Conservation (phyloP, 805 yeast species). For the Yarrowia sp. region DNA sequence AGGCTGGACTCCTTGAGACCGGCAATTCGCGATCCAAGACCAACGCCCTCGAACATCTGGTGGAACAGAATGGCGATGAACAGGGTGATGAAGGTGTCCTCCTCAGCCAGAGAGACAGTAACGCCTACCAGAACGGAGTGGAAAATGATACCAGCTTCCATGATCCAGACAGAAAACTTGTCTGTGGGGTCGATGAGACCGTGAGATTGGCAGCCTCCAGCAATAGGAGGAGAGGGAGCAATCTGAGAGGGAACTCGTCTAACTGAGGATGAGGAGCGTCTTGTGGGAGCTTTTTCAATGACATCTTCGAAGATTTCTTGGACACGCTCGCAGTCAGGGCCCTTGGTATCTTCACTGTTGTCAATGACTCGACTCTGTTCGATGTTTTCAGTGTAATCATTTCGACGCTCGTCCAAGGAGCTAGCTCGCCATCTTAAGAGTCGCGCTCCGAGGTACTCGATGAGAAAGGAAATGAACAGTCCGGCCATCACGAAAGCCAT, state of each 20-base stretch:
- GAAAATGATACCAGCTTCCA: slow-evolving; percentile 78
- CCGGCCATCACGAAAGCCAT: slow-evolving; percentile 48
- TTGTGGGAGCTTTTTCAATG: background rate
- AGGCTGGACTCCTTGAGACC: slow-evolving; percentile 46
- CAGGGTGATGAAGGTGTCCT: slow-evolving; percentile 66
- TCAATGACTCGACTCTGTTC: background rate
- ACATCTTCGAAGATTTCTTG: slow-evolving; percentile 3
- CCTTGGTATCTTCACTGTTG: background rate
- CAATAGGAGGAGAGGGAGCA: background rate
- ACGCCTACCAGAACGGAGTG: slow-evolving; percentile 83
- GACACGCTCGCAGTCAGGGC: background rate
- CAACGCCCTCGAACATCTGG: slow-evolving; percentile 84
- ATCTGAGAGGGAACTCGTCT: background rate
- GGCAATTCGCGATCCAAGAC: slow-evolving; percentile 77
- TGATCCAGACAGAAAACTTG: slow-evolving; percentile 27
- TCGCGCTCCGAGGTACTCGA: slow-evolving; percentile 49
- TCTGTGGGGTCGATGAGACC: slow-evolving; percentile 28
- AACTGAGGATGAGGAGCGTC: background rate
- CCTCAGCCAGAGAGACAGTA: slow-evolving; percentile 73
- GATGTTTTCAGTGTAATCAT: background rate
- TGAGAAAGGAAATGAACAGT: slow-evolving; percentile 50
- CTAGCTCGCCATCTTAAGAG: slow-evolving; percentile 25
- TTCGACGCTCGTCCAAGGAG: slow-evolving; percentile 25
- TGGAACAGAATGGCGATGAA: slow-evolving; percentile 56
- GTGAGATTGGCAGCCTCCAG: slow-evolving; percentile 16